Evolutionary conservation across 1,284 basidiomycete genomes (phyloP), one percentile per base, ranked within the genome.

Genomic region (Malassezia arunalokei): DNA sequence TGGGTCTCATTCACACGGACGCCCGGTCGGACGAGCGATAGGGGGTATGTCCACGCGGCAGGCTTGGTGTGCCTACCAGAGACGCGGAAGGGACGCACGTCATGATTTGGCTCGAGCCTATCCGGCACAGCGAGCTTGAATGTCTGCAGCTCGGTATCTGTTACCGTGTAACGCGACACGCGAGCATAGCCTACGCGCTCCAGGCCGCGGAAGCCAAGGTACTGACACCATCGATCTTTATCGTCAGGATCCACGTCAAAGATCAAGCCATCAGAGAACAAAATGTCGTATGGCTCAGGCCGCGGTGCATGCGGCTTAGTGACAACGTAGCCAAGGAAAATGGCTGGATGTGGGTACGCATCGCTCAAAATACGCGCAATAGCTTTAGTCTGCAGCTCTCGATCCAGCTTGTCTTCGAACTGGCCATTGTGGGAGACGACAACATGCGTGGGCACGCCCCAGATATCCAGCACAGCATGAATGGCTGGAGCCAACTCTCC

Each of bases 351-450:
- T 29, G 86, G 85, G 60, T 83, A 83, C 3, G 82, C 77, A 20
- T 78, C 78, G 0, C 81, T 75, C 80, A 92, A 85, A 47, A 94
- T 83, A 28, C 83, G 77, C 1, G 85, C 90, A 39, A 94, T 77
- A 65, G 85, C 85, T 31, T 73, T 83, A 41, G 86, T 86, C 70
- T 95, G 90, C 39, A 94, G 75, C 71, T 91, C 85, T 59, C 90
- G 81, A 73, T 94, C 90, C 15, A 89, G 74, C 0, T 84, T 80
- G 47, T 89, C 87, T 71, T 92, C 86, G 78, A 92, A 68, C 79
- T 95, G 90, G 2, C 90, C 90, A 67, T 95, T 94, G 67, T 95
- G 90, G 0, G 86, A 81, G 1, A 92, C 85, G 17, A 92, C 76
- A 0, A 91, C 86, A 12, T 84, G 83, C 20, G 92, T 82, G 46